Base-by-base conservation (phyloP, 2,329 filamentous ascomycete genomes). In the Claviceps arundinis region DNA sequence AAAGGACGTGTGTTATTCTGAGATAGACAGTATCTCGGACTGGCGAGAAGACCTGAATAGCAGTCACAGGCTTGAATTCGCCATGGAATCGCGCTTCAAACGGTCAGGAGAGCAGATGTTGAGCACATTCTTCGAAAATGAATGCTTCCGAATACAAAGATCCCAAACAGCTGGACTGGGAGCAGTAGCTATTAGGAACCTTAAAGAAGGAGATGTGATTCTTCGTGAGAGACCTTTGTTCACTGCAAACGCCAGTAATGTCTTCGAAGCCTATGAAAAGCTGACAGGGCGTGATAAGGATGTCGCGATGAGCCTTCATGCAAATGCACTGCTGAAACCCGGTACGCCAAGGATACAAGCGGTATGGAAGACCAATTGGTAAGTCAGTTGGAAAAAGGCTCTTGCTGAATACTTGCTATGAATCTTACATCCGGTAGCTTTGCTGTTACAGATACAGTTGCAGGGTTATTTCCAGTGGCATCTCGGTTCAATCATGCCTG, bases 401-500 rank as follows among this genome's bases (percentile, higher is more conserved):
- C n/a, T 47, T 26, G 30, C 4, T 37, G 16, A 41, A 41, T 4
- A 17, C 17, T 34, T 2, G 38, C 48, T 24, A 43, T 43, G 5
- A 24, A 19, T 48, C 48, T 50, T 17, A 47, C 24, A 44, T 5
- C 11, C 4, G 34, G 14, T 42, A 49, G 50, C 52, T 53, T 56
- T 13, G 37, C 46, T 67, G 67, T 50, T 65, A 69, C 43, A 57
- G 51, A 53, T 0, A 56, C 57, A 3, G 57, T 61, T 6, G 70
- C 67, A 0, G 69, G 67, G 1, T 55, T 80, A 2, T 80, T 78
- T 52, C 67, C 73, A 1, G 65, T 76, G 5, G 75, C 73, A 0
- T 73, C 77, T 0, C 69, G 78, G 2, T 81, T 82, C 64, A 82
- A 82, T 59, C 79, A 82, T 59, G 72, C 77, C 0, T 82, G 79